These are phyloP conservation scores for Lactifluus volemus DNA, from an alignment of 768 basidiomycete genomes.

Conservation along the genomic window DNA sequence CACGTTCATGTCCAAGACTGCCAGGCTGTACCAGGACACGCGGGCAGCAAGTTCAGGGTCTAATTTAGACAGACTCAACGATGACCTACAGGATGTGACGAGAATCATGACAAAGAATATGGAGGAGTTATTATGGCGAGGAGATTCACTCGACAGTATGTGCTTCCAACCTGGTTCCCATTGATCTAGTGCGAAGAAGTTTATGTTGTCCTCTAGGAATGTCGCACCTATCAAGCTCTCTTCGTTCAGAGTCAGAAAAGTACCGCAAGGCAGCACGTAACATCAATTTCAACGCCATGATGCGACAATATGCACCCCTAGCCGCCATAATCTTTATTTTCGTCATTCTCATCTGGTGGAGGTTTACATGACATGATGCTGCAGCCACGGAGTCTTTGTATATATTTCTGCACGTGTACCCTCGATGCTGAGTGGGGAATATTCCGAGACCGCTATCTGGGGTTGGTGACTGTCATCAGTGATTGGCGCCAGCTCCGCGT, in stretches of 20 bases:
- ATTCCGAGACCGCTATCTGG: neutral
- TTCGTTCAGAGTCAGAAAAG: slow-evolving; percentile 94
- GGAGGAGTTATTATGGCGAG: slow-evolving; percentile 98
- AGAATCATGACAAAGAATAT: slow-evolving; percentile 99
- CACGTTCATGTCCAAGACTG: slow-evolving; percentile 98
- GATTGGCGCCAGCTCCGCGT: slow-evolving; percentile 7
- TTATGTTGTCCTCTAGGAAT: slow-evolving; percentile 51
- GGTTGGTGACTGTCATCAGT: slow-evolving; percentile 1
- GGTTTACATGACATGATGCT: slow-evolving; percentile 42
- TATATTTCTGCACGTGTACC: slow-evolving; percentile 7
- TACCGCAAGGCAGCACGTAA: slow-evolving; percentile 94
- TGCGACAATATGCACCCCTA: slow-evolving; percentile 93
- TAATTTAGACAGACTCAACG: slow-evolving; percentile 81
- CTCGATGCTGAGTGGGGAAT: slow-evolving; percentile 1
- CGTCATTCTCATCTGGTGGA: slow-evolving; percentile 72
- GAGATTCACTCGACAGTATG: slow-evolving; percentile 92
- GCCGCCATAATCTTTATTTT: slow-evolving; percentile 74
- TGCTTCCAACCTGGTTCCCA: slow-evolving; percentile 7
- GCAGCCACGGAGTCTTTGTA: neutral
- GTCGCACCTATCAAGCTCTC: slow-evolving; percentile 91
- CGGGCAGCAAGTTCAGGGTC: slow-evolving; percentile 69
- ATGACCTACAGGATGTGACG: slow-evolving; percentile 95
- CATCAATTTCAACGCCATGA: slow-evolving; percentile 88
- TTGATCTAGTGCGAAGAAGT: neutral
- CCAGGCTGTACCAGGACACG: slow-evolving; percentile 90